These are phyloP conservation scores for Monilinia fructigena DNA, from an alignment of 2,329 filamentous ascomycete genomes.

Conservation along the genomic window DNA sequence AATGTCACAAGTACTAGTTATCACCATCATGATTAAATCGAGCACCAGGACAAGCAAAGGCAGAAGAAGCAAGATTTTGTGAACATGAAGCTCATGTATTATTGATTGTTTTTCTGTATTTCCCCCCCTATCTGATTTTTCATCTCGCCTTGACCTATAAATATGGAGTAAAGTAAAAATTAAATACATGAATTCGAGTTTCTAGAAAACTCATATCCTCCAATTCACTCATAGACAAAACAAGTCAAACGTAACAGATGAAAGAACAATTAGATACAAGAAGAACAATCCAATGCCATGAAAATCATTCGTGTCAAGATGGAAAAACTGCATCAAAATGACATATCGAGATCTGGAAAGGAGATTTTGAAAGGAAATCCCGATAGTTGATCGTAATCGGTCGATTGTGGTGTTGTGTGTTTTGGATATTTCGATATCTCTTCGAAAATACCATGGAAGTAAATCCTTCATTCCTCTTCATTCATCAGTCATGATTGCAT, in stretches of 20 bases:
- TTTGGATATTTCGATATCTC: constrained; percentile 4
- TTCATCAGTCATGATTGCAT: constrained; percentile 21
- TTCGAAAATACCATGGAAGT: constrained; percentile 9
- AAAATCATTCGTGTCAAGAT: constrained; percentile 1
- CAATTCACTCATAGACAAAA: constrained; percentile 13
- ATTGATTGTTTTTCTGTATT: constrained; percentile 2
- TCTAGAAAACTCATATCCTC: constrained; percentile 1
- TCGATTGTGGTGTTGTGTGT: constrained; percentile 13
- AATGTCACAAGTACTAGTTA: constrained; percentile 1
- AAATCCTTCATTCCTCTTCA: constrained; percentile 8
- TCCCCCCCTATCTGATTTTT: constrained; percentile 6
- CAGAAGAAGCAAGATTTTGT: background rate
- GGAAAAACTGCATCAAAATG: constrained; percentile 15
- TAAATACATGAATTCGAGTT: constrained; percentile 9
- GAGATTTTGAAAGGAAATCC: constrained; percentile 13
- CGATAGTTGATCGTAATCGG: constrained; percentile 19
- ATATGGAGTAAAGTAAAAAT: constrained; percentile 5
- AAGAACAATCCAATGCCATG: constrained; percentile 5
- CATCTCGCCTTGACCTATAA: constrained; percentile 5
- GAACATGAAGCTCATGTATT: constrained; percentile 14
- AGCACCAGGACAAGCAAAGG: background rate
- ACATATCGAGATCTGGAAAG: constrained; percentile 4
- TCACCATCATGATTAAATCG: constrained; percentile 5
- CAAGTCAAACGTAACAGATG: constrained; percentile 10
- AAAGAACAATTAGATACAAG: constrained; percentile 20